Evolutionary conservation across 2,329 filamentous ascomycete genomes (phyloP).

Genomic region (Didymella keratinophila): DNA sequence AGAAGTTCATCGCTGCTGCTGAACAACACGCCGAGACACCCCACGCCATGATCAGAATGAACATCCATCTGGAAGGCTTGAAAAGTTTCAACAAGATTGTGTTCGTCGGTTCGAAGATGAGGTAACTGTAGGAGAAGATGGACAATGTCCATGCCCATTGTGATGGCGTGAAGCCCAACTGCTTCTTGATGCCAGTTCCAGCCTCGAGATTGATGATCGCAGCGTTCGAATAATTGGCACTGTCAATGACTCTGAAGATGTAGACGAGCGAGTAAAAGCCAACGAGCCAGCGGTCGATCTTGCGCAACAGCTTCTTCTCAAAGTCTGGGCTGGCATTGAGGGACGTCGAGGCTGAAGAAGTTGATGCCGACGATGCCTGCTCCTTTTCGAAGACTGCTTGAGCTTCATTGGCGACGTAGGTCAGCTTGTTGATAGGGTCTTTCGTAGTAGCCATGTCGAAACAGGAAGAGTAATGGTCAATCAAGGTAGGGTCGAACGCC

Average conservation of each 20-base stretch:
- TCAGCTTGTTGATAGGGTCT: constrained; percentile 24
- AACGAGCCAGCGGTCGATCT: constrained; percentile 40
- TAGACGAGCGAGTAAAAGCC: constrained; percentile 45
- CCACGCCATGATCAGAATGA: constrained; percentile 32
- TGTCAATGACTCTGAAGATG: constrained; percentile 42
- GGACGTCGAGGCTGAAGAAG: neutral
- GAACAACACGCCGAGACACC: constrained; percentile 35
- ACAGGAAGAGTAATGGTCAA: neutral
- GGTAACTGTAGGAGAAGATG: constrained; percentile 46
- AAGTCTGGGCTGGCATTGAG: constrained; percentile 3
- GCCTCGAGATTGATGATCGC: constrained; percentile 48
- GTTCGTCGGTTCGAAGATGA: constrained; percentile 39
- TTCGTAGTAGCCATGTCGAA: constrained; percentile 19
- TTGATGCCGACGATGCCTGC: neutral
- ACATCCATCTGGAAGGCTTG: constrained; percentile 31
- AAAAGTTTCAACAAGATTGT: constrained; percentile 32
- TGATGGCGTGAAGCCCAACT: constrained; percentile 38
- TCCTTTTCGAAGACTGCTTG: constrained; percentile 6
- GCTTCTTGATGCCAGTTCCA: constrained; percentile 43
- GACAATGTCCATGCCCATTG: constrained; percentile 46
- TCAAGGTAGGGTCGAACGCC: neutral
- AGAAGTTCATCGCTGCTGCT: constrained; percentile 28
- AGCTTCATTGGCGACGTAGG: constrained; percentile 21
- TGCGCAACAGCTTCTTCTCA: constrained; percentile 31
- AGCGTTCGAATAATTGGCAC: constrained; percentile 41